A percentile compares a stretch with the other conserved stretches of the same genome.
Evolutionary conservation across 2,329 filamentous ascomycete genomes (phyloP).

Genomic region (Pseudocercospora cruenta): DNA sequence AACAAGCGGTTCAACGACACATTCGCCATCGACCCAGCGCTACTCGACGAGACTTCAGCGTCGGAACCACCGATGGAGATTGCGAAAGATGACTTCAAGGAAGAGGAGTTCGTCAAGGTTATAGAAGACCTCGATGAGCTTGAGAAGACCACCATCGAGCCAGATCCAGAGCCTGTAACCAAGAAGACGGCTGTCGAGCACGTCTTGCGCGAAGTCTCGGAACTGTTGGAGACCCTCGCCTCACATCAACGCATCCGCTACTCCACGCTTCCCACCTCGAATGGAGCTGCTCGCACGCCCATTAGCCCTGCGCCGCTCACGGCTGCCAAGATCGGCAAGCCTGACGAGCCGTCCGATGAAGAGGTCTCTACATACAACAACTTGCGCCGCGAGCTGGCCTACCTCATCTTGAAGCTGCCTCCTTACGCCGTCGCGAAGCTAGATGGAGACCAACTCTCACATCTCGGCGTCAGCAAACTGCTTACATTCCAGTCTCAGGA

Average conservation of each 20-base stretch:
- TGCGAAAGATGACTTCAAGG: constrained; percentile 41
- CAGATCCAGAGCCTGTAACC: constrained; percentile 27
- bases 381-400: constrained; percentile 72
- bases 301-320: constrained; percentile 68
- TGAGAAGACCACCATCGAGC: constrained; percentile 31
- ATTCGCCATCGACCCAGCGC: constrained; percentile 58
- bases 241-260: constrained; percentile 82
- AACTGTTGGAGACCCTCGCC: constrained; percentile 74
- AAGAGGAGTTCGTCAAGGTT: constrained; percentile 38
- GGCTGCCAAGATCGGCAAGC: constrained; percentile 56
- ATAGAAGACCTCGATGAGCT: constrained; percentile 32
- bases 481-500: constrained; percentile 73
- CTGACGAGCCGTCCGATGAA: constrained; percentile 65
- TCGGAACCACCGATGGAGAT: not conserved
- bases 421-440: constrained; percentile 85
- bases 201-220: constrained; percentile 72
- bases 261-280: constrained; percentile 61
- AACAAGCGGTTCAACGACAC: constrained; percentile 67
- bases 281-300: constrained; percentile 33
- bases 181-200: constrained; percentile 43
- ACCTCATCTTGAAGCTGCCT: constrained; percentile 75
- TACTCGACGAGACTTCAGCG: constrained; percentile 42
- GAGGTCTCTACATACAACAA: constrained; percentile 68
- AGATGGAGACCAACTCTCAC: constrained; percentile 81
- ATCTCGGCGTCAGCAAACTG: constrained; percentile 78